Base-by-base conservation (phyloP, 495 filamentous ascomycete genomes). In the Barbatosphaeria neglecta region DNA sequence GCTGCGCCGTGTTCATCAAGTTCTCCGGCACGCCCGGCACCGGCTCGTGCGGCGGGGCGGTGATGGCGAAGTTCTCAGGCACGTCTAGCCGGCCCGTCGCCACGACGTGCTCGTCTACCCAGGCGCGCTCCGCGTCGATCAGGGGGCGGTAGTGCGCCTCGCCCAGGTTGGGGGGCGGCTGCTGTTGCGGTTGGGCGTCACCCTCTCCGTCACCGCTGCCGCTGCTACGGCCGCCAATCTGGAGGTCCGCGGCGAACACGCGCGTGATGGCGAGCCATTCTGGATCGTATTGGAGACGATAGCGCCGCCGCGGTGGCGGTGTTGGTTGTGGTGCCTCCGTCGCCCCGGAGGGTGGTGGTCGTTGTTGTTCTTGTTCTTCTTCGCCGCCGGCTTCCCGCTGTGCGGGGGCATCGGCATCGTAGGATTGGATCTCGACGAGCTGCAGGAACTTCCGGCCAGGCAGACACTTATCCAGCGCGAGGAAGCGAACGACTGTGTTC, bases 231-330 rank as follows among this genome's bases (percentile, higher is more conserved):
- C 27, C 7, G 31, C 82, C 83, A 27, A 89, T 64, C 5, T 61
- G 55, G 3, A 87, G 66, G 27, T 77, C 67, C 0, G 69, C 48
- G 22, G 82, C 78, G 55, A 95, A 90, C 2, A 81, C 81, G 13
- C 90, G 87, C 2, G 82, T 86, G 51, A 98, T 95, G 7, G 92
- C 83, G 3, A 97, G 78, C 90, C 90, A 98, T 67, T 98, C 92
- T 23, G 81, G 79, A 61, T 98, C 92, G 60, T 97, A 96, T 25
- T 78, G 62, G 4, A 97, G 76, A 6, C 61, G 56, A 49, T 57
- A 63, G 13, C 53, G 62, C 7, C 55, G 58, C 37, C 46, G 51
- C 23, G 43, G 35, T 16, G 43, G 1, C 42, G 44, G 9, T 10
- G 19, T 24, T 17, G 43, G 1, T 45, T 40, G 9, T 10, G 19